phyloP scores from a whole-genome alignment of 331 rosid species.

The Ulmus americana region DNA sequence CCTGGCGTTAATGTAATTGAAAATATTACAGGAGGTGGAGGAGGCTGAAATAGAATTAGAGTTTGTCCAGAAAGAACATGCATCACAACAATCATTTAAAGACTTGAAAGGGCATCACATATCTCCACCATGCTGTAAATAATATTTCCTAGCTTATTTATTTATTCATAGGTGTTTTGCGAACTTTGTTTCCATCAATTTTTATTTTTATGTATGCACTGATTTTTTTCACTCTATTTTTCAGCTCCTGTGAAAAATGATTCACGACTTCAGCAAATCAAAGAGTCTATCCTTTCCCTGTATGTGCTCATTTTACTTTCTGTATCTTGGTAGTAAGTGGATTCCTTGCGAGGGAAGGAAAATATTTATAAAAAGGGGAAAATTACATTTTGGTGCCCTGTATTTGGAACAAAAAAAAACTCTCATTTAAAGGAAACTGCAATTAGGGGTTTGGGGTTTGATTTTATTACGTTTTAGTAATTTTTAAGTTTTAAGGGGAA shows the following conservation, averaged over 20 bases:
- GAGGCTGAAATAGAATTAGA: constrained; percentile 88
- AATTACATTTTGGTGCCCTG: no score
- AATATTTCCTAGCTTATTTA: constrained; percentile 12
- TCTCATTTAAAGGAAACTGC: no score
- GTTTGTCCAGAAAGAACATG: constrained; percentile 54
- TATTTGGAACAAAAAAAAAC: no score
- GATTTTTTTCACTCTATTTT: constrained; percentile 23
- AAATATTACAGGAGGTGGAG: constrained; percentile 62
- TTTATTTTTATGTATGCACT: neutral
- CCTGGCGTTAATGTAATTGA: constrained; percentile 18
- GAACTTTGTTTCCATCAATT: neutral
- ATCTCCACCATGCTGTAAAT: constrained; percentile 38
- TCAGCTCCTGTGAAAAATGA: constrained; percentile 50
- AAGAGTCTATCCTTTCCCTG: constrained; percentile 60
- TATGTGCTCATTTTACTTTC: constrained; percentile 39
- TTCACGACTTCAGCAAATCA: constrained; percentile 69
- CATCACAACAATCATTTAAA: constrained; percentile 28
- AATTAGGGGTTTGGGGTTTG: no score
- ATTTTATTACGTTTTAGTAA: no score
- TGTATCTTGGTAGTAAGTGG: neutral
- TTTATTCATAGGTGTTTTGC: constrained; percentile 7
- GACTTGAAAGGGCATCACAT: constrained; percentile 38
- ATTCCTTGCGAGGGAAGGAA: neutral
- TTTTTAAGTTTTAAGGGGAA: no score
- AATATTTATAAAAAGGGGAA: neutral